phyloP scores from a whole-genome alignment of 2,329 filamentous ascomycete genomes.

The Waltergamsia citrina region DNA sequence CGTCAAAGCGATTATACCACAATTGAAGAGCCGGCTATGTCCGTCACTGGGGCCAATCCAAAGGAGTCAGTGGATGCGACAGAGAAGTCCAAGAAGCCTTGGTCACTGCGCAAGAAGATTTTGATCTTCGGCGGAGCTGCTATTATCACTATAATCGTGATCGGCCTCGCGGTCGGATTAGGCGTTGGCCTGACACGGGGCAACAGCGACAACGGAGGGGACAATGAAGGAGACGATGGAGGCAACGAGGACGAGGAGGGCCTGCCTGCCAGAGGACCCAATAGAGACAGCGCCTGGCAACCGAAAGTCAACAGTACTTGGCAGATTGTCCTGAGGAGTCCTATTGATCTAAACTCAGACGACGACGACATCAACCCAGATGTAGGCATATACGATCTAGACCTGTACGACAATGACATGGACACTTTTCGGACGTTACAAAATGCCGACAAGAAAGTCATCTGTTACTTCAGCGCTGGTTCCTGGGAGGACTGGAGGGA shows the following conservation, averaged over 20 bases:
- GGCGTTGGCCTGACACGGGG: slow-evolving; percentile 41
- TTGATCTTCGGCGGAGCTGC: slow-evolving; percentile 14
- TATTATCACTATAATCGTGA: slow-evolving; percentile 13
- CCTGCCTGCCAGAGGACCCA: slow-evolving; percentile 10
- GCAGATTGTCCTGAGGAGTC: slow-evolving; percentile 49
- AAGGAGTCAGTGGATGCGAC: neutral
- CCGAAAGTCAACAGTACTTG: slow-evolving; percentile 43
- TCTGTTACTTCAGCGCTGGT: slow-evolving; percentile 70
- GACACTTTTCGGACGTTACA: slow-evolving; percentile 42
- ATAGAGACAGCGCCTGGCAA: slow-evolving; percentile 28
- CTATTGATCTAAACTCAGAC: slow-evolving; percentile 29
- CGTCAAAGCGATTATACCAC: too few relatives aligned
- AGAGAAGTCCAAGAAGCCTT: slow-evolving; percentile 9
- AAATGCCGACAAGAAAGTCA: slow-evolving; percentile 48
- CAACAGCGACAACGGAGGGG: slow-evolving; percentile 9
- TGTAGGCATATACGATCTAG: slow-evolving; percentile 38
- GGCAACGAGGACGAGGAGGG: slow-evolving; percentile 11
- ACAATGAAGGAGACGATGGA: slow-evolving; percentile 8
- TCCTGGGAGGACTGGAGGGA: slow-evolving; percentile 55
- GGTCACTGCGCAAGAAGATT: slow-evolving; percentile 20
- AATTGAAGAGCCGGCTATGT: too few relatives aligned
- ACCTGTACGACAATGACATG: slow-evolving; percentile 44
- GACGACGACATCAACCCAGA: slow-evolving; percentile 28
- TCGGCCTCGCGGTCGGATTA: slow-evolving; percentile 43
- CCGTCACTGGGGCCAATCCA: too few relatives aligned